Conservation (phyloP, 208 protist species). For the Crithidia expoeki region DNA sequence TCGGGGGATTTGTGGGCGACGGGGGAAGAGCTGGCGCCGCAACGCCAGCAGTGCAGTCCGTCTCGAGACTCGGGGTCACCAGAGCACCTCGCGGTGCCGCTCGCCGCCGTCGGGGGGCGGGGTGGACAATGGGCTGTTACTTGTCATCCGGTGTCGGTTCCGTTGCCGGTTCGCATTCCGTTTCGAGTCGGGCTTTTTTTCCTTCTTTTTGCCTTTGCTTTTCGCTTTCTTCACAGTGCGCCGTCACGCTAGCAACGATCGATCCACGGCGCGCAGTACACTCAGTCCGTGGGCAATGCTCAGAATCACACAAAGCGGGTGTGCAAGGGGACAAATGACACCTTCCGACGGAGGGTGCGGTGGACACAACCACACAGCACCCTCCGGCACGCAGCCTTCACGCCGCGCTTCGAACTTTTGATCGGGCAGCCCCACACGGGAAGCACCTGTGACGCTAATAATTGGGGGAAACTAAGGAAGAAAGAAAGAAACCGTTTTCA, state of each 20-base stretch:
- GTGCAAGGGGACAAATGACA: not conserved
- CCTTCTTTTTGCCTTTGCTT: no score
- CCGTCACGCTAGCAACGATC: slow-evolving; percentile 3
- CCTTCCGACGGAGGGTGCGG: not conserved
- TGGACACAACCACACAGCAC: not conserved
- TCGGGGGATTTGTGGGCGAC: no score
- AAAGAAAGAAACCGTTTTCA: slow-evolving; percentile 2
- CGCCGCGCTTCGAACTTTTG: not conserved
- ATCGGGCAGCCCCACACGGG: not conserved
- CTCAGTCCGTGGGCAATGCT: not conserved
- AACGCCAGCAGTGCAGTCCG: no score
- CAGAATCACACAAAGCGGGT: not conserved
- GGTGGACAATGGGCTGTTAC: no score
- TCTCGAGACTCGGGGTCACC: no score
- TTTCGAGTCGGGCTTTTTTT: no score
- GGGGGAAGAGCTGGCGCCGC: no score
- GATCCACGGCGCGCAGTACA: not conserved
- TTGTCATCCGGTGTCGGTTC: no score
- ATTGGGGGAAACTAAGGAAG: not conserved
- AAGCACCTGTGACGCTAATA: not conserved
- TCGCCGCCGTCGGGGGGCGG: no score
- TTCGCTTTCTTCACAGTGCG: not conserved
- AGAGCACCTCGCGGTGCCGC: no score
- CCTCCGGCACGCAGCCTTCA: not conserved
- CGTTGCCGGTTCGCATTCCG: no score